Base-by-base conservation (phyloP, 2,329 filamentous ascomycete species). In the Fusarium sp. region DNA sequence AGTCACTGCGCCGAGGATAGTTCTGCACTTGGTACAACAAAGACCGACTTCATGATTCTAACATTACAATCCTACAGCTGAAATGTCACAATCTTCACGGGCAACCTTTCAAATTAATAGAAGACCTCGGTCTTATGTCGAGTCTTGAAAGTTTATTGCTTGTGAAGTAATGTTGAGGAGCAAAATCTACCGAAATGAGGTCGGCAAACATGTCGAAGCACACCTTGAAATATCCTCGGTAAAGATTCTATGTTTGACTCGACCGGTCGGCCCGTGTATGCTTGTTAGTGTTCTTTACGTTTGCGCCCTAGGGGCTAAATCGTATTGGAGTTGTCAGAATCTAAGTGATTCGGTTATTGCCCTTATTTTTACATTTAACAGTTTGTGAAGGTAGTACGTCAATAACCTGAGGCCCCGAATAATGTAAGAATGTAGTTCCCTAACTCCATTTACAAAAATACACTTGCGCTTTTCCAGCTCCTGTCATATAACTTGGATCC, bases 271-370 rank as follows among this genome's bases (percentile, higher is more conserved):
- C 35, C 35, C 35, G 15, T 17, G 1, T 9, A 36, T 17, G 15
- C 17, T 36, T 36, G 1, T 36, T 36, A 1, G 0, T 17, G 15
- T 1, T 36, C 3, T 1, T 36, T 17, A 36, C 0, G 1, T 36
- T 36, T 1, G 15, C 4, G 35, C 35, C 1, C 35, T 36, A 1
- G 35, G 15, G 4, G 15, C 8, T 17, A 1, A 17, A 3, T 1
- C 15, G 8, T 36, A 8, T 8, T 36, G 8, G 35, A 15, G 15
- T 36, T 36, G 14, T 15, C 3, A 17, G 26, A 18, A 36, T 17
- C 8, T 18, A 9, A 36, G 17, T 18, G 3, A 18, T 8, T 15
- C 15, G 6, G 14, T 35, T 15, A 15, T 35, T 8, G 0, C 2
- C 32, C 14, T 8, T 8, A 0, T 35, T 14, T 7, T 35, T 15